Conservation (phyloP, 441 rosid species). For the Gossypium laxum region DNA sequence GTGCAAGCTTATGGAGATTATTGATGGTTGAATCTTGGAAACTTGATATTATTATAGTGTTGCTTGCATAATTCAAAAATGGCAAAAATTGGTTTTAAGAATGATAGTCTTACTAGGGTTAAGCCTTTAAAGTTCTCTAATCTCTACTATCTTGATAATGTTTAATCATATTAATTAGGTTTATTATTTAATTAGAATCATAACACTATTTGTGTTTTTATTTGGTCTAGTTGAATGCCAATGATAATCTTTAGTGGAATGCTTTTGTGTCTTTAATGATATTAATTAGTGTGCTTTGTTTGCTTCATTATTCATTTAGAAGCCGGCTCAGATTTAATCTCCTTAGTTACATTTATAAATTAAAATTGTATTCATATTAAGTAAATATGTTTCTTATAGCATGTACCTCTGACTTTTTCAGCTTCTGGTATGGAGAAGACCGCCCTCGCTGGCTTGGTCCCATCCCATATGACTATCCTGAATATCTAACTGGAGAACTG, state of each 20-base stretch:
- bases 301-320: neutral
- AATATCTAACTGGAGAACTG: conserved; percentile 60
- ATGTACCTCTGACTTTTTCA: conserved; percentile 27
- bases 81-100: neutral
- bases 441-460: conserved; percentile 97
- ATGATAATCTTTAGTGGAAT: neutral
- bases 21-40: too few species aligned
- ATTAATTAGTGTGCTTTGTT: neutral
- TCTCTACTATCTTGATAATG: neutral
- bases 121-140: neutral
- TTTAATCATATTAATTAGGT: neutral
- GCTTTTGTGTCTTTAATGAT: neutral
- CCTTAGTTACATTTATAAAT: neutral
- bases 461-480: conserved; percentile 60
- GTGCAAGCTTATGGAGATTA: too few species aligned
- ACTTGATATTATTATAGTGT: too few species aligned
- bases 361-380: neutral
- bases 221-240: neutral
- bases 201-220: neutral
- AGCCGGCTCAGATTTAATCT: neutral
- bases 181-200: neutral
- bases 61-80: neutral
- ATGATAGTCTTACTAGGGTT: neutral
- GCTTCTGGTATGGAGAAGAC: conserved; percentile 74
- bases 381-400: neutral